Evolutionary conservation across 768 basidiomycete species (phyloP).

Genomic region (Tremella mesenterica): DNA sequence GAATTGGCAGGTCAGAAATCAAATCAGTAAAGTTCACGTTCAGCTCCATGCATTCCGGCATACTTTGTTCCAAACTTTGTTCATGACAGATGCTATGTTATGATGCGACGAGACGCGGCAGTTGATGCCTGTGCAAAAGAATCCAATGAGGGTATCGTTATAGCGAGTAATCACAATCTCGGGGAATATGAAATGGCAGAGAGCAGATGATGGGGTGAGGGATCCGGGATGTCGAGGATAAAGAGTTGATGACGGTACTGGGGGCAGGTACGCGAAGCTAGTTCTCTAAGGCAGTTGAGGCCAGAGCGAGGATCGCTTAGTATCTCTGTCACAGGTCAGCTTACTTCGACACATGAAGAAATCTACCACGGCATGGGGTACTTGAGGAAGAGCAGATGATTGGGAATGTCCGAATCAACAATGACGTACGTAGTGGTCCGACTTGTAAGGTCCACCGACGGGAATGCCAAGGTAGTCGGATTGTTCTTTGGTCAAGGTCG

Average conservation of each 20-base stretch:
- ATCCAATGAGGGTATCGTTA: not conserved
- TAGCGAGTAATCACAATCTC: no score
- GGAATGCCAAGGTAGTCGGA: conserved; percentile 88
- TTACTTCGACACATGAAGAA: conserved; percentile 17
- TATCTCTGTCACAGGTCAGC: conserved; percentile 42
- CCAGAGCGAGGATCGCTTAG: conserved; percentile 41
- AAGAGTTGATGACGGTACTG: not conserved
- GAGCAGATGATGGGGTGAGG: not conserved
- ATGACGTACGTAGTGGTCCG: conserved; percentile 52
- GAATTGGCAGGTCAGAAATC: no score
- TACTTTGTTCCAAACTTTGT: no score
- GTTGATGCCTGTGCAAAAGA: not conserved
- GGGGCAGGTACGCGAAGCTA: not conserved
- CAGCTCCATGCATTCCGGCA: no score
- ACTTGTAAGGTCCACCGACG: conserved; percentile 68
- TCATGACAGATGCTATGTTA: no score
- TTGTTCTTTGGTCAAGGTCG: conserved; percentile 56
- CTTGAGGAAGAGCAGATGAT: no score
- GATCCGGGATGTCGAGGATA: not conserved
- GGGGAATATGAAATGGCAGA: not conserved
- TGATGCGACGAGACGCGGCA: not conserved
- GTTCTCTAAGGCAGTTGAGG: no score
- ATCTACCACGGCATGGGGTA: no score
- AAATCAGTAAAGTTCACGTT: no score
- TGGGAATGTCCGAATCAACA: no score